phyloP scores from a whole-genome alignment of 2,329 filamentous ascomycete species.

The Lecanicillium sp. region DNA sequence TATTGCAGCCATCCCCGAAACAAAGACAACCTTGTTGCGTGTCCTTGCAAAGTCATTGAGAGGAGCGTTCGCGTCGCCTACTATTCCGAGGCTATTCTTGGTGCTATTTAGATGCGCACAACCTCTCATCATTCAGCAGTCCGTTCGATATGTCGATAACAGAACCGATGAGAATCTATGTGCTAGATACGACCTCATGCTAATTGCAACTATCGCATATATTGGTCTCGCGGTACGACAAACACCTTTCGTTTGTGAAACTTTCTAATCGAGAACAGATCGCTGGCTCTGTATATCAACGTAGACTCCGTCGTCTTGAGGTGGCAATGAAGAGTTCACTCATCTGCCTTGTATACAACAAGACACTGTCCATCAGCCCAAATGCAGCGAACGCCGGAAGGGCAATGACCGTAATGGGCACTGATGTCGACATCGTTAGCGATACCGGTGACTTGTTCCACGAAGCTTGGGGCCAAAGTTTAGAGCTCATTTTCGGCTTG shows the following conservation, averaged over 20 bases:
- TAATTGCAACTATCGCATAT: constrained; percentile 25
- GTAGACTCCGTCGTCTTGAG: constrained; percentile 21
- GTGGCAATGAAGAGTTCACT: constrained; percentile 25
- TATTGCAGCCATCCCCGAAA: constrained; percentile 1
- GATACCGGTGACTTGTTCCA: constrained; percentile 27
- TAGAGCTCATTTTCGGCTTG: constrained; percentile 33
- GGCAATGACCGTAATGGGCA: constrained; percentile 30
- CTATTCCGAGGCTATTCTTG: constrained; percentile 27
- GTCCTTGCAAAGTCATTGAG: constrained; percentile 2
- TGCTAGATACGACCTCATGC: constrained; percentile 21
- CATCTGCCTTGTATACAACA: constrained; percentile 26
- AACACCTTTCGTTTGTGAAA: constrained; percentile 1
- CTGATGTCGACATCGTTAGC: constrained; percentile 27
- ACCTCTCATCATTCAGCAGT: constrained; percentile 27
- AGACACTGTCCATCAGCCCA: constrained; percentile 16
- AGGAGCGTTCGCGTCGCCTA: constrained; percentile 13
- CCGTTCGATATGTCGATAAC: constrained; percentile 28
- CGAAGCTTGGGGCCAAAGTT: constrained; percentile 31
- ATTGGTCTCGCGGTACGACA: constrained; percentile 26
- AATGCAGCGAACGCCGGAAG: constrained; percentile 20
- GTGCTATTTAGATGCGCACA: constrained; percentile 32
- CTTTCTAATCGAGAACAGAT: constrained; percentile 15
- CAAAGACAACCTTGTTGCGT: background rate
- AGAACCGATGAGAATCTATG: constrained; percentile 22
- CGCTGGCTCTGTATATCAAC: constrained; percentile 22